Base-by-base conservation (phyloP, 1,284 basidiomycete species). In the Leccinum pachyderme region DNA sequence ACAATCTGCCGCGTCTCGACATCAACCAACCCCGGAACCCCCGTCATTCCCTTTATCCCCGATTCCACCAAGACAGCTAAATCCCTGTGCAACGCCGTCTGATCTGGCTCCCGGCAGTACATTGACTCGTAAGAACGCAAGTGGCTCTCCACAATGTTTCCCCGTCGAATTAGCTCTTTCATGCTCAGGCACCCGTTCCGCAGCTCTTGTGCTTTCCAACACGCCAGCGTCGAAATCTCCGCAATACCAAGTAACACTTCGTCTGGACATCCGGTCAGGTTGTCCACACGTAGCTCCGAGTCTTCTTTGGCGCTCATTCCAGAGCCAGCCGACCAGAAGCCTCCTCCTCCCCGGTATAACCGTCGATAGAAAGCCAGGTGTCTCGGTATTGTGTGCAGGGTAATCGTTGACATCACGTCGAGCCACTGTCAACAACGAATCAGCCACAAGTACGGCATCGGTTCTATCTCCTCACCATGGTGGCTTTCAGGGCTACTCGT, bases 241-340 rank as follows among this genome's bases (percentile, higher is more conserved):
- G 84, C 89, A 51, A 92, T 79, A 28, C 84, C 86, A 52, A 92
- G 80, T 63, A 92, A 72, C 25, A 85, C 83, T 59, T 82, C 82
- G 65, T 91, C 86, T 3, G 88, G 84, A 72, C 88, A 91, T 24
- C 89, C 89, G 33, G 81, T 84, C 57, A 91, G 71, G 49, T 71
- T 68, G 59, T 87, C 85, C 80, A 90, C 85, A 51, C 80, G 77
- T 59, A 85, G 65, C 51, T 71, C 75, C 52, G 58, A 62, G 24
- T 66, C 68, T 44, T 73, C 72, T 44, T 59, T 61, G 49, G 50
- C 49, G 13, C 53, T 60, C 52, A 70, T 68, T 39, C 67, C 59
- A 28, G 62, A 61, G 51, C 61, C 55, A 28, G 69, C 64, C 64
- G 63, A 61, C 63, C 73, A 75, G 65, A 67, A 75, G 28, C 75